Base-by-base conservation (phyloP, 352 stramenopile genomes). In the Peronospora destructor region DNA sequence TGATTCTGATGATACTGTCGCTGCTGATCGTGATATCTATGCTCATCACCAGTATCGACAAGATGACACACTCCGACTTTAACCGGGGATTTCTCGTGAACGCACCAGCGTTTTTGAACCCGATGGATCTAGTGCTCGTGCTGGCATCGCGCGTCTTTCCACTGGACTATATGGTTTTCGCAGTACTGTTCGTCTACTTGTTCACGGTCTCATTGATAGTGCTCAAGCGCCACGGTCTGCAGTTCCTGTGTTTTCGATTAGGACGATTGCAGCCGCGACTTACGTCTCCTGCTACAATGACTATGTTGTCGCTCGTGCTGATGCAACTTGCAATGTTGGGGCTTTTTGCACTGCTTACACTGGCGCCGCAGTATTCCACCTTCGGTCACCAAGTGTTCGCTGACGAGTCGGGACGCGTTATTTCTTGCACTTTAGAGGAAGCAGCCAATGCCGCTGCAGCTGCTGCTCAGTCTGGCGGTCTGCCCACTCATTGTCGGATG, bases 151-250 rank as follows among this genome's bases (percentile, higher is more conserved):
- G 49, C 6, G 69, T 83, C 11, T 93, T 93, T 42, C 83, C 83
- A 10, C 59, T 93, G 40, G 83, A 93, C 63, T 93, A 93, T 57
- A 62, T 89, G 25, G 63, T 91, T 19, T 93, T 93, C 47, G 61
- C 66, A 21, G 62, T 85, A 51, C 64, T 87, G 26, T 91, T 88
- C 46, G 49, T 87, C 17, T 93, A 89, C 61, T 53, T 91, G 7
- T 91, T 93, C 38, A 55, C 74, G 4, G 71, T 90, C 32, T 81
- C 76, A n/a, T 73, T 91, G 37, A 60, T 87, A 13, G 63, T 85
- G 49, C 71, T 93, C 32, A 65, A 74, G 50, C 83, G 79, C n/a
- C 76, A 90, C 21, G 80, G 80, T 32, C 66, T 90, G 16, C 73
- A 78, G 28, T 81, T 93, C 38, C 47, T 91, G 19, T 93, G 79